A percentile compares a stretch with the other conserved stretches of the same genome.
These are phyloP conservation scores for Diplodia seriata DNA, from an alignment of 2,329 filamentous ascomycete genomes.

Conservation along the genomic window DNA sequence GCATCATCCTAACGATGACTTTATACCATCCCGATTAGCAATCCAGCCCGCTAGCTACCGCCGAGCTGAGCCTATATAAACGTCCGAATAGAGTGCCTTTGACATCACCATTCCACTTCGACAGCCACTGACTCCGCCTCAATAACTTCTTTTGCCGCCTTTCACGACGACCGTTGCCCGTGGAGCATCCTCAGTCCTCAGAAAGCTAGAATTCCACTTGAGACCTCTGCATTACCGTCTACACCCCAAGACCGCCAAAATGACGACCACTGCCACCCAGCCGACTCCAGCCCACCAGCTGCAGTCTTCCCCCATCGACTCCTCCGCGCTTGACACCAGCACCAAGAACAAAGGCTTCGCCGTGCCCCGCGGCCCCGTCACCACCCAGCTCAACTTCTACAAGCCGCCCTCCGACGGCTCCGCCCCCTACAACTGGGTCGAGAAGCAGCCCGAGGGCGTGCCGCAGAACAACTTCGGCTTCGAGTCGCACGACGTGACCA, in stretches of 20 bases:
- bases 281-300: constrained; percentile 54
- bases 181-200: background rate
- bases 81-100: constrained; percentile 13
- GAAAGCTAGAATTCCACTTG: background rate
- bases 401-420: constrained; percentile 65
- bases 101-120: constrained; percentile 3
- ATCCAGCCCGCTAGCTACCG: background rate
- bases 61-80: constrained; percentile 6
- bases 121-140: too few relatives aligned
- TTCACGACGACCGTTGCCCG: background rate
- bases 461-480: constrained; percentile 70
- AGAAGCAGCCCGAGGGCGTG: constrained; percentile 65
- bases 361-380: constrained; percentile 66
- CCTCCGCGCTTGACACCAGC: constrained; percentile 40
- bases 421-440: constrained; percentile 71
- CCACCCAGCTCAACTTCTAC: constrained; percentile 71
- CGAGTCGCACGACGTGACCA: constrained; percentile 58
- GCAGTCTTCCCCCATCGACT: constrained; percentile 39
- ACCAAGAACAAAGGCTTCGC: constrained; percentile 39
- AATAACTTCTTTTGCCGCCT: background rate
- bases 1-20: constrained; percentile 26
- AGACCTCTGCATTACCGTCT: background rate
- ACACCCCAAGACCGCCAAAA: constrained; percentile 40
- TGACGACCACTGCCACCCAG: constrained; percentile 52
- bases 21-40: constrained; percentile 22